These are phyloP conservation scores for Styphnolobium japonicum DNA, from an alignment of 306 rosid species.

Conservation along the genomic window DNA sequence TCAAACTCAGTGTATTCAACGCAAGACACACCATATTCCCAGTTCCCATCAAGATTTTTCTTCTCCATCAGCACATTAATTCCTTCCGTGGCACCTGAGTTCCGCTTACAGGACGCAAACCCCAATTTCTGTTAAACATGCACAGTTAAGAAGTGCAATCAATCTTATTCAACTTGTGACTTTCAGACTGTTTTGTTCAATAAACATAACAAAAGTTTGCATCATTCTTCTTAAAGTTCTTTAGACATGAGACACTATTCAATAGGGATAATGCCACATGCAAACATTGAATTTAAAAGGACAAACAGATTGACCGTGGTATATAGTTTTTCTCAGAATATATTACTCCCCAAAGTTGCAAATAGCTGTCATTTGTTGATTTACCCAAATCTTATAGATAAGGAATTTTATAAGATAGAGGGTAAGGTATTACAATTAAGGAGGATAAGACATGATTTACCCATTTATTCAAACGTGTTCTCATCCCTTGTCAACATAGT, in stretches of 20 bases:
- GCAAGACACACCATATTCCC: conserved; percentile 91
- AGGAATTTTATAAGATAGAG: neutral
- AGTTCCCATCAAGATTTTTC: conserved; percentile 70
- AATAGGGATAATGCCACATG: neutral
- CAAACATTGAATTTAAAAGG: neutral
- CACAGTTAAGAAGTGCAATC: neutral
- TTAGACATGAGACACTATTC: neutral
- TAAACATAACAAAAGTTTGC: neutral
- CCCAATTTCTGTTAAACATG: conserved; percentile 72
- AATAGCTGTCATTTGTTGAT: conserved; percentile 8
- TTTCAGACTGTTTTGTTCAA: neutral
- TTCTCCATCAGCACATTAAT: conserved; percentile 84
- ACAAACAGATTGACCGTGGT: neutral
- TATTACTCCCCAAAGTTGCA: neutral
- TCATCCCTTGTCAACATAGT: neutral
- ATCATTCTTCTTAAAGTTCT: neutral
- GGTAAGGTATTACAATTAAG: neutral
- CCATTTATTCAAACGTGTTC: neutral
- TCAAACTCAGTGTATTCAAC: conserved; percentile 93
- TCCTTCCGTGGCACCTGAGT: conserved; percentile 90
- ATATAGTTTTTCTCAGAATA: neutral
- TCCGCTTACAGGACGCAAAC: conserved; percentile 88
- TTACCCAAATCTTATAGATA: neutral
- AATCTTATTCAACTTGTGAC: conserved; percentile 1
- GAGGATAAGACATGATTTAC: neutral